Conservation (phyloP, 495 filamentous ascomycete genomes). For the Entonaema liquescens region DNA sequence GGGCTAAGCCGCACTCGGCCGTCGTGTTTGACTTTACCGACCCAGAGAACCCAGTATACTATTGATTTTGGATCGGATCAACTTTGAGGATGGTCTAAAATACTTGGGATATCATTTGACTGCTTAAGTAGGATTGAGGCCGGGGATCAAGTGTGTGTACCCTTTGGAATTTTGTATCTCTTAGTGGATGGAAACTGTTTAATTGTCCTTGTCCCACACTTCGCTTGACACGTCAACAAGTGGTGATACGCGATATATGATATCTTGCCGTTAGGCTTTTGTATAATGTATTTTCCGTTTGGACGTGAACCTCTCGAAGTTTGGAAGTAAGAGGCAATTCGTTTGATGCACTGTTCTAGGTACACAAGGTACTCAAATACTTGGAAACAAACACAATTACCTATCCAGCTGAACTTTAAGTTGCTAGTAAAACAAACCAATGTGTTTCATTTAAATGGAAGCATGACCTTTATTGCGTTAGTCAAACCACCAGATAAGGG, state of each 20-base stretch:
- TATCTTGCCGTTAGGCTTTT: background rate
- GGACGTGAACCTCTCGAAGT: too few species aligned
- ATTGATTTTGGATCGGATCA: slow-evolving; percentile 35
- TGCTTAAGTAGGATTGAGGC: background rate
- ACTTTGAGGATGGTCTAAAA: background rate
- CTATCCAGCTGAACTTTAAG: too few species aligned
- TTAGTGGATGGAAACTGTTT: background rate
- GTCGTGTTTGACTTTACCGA: slow-evolving; percentile 69
- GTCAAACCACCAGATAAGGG: background rate
- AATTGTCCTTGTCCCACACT: background rate
- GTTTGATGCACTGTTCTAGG: too few species aligned
- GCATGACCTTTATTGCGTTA: too few species aligned
- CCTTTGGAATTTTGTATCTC: background rate
- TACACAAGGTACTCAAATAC: too few species aligned
- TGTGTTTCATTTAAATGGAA: too few species aligned
- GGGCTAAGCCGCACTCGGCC: slow-evolving; percentile 66
- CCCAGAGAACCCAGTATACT: slow-evolving; percentile 52
- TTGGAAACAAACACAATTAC: too few species aligned
- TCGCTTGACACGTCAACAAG: background rate
- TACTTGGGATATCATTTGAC: background rate
- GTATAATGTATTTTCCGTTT: background rate
- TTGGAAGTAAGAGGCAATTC: too few species aligned
- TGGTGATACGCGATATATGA: background rate
- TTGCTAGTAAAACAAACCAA: too few species aligned
- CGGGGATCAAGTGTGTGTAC: background rate